phyloP scores from a whole-genome alignment of 2,329 filamentous ascomycete genomes.

The Diplocarpon rosae region DNA sequence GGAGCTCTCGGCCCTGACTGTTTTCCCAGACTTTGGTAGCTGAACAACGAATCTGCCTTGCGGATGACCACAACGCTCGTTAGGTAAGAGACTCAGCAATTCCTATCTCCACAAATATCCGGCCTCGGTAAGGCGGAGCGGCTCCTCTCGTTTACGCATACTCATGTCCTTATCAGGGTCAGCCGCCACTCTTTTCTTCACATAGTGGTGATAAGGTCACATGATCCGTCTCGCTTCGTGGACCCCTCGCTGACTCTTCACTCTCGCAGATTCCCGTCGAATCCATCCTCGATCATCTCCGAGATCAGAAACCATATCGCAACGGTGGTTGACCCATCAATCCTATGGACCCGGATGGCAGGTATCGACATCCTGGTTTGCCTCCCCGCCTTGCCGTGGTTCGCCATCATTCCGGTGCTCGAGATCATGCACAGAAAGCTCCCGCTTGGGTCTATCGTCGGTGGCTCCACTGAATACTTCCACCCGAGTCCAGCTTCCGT shows the following conservation, averaged over 20 bases:
- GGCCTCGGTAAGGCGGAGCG: constrained; percentile 2
- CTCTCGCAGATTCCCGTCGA: no score
- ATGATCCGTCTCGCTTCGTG: neutral
- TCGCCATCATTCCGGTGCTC: constrained; percentile 3
- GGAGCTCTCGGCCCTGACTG: constrained; percentile 1
- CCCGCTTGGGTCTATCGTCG: no score
- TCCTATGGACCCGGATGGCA: constrained; percentile 2
- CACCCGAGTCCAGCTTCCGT: no score
- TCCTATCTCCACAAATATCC: neutral
- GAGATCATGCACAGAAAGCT: constrained; percentile 12
- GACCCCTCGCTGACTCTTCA: no score
- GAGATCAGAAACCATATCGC: no score
- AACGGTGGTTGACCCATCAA: neutral
- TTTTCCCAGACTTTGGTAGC: constrained; percentile 4
- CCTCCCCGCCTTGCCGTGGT: neutral
- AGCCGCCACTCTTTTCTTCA: neutral
- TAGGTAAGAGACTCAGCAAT: constrained; percentile 6
- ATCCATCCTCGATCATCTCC: no score
- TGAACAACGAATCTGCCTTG: constrained; percentile 4
- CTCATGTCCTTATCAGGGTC: neutral
- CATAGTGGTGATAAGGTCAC: neutral
- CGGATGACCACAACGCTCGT: constrained; percentile 2
- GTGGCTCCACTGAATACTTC: no score
- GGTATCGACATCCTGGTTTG: neutral
- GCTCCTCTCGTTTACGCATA: neutral